Conservation (phyloP, 331 rosid genomes). For the Spiraea crenata region DNA sequence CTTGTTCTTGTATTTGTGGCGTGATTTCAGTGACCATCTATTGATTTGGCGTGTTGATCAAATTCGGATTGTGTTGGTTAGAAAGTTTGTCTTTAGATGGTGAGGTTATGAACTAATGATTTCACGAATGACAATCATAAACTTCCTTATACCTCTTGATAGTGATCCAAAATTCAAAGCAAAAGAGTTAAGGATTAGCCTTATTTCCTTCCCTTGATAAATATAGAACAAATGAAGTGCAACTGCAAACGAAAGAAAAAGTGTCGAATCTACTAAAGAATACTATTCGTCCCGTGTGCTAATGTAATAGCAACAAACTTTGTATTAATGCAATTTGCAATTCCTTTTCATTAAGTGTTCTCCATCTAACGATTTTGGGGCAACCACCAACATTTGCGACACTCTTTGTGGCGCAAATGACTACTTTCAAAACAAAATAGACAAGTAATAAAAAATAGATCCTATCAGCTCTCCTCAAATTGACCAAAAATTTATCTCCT, state of each 20-base stretch:
- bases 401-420: too few species aligned
- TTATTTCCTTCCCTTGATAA: too few species aligned
- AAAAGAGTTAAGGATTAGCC: too few species aligned
- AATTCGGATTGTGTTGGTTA: too few species aligned
- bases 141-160: too few species aligned
- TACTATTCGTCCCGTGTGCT: background rate
- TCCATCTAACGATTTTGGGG: background rate
- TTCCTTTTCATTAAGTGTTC: background rate
- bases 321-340: background rate
- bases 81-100: too few species aligned
- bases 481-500: too few species aligned
- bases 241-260: background rate
- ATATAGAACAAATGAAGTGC: background rate
- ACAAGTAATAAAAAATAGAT: background rate
- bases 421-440: background rate
- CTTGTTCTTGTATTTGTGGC: background rate
- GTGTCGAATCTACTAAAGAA: background rate
- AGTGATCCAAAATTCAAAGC: too few species aligned
- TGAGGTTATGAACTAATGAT: too few species aligned
- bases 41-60: background rate
- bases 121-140: too few species aligned
- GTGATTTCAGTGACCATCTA: constrained; percentile 1
- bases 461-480: background rate
- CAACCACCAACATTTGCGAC: background rate
- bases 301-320: background rate